Base-by-base conservation (phyloP, 1,139 yeast genomes). In the Saccharomyces pastorianus region DNA sequence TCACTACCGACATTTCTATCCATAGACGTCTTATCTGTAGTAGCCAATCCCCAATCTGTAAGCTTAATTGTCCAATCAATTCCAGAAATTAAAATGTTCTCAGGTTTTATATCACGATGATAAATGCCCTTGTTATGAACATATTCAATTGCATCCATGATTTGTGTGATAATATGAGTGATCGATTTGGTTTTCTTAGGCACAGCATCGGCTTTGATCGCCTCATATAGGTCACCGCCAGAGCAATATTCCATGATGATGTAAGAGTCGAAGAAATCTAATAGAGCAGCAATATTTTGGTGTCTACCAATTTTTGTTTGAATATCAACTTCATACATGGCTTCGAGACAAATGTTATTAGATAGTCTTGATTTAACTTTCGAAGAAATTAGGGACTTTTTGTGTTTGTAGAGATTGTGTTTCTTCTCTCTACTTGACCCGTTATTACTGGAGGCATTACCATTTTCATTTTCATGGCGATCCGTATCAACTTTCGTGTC, bases 1-100 rank as follows among this genome's bases (percentile, higher is more conserved):
- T 91, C 97, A 51, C 93, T 84, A 26, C 99, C 99, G 56, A 91
- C 88, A 60, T 91, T 96, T 69, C 90, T 88, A 64, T 91, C 97
- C 47, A 80, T 72, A 63, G 90, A 84, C 48, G 73, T 72, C 52
- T 74, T 73, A 31, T 78, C 74, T 17, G 86, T 82, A 2, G 97
- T 85, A 2, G 96, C 96, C 64, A 89, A 76, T 2, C 96, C 96
- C 93, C 96, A 89, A 72, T 89, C 96, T 55, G 96, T 88, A 53
- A 89, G 74, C 67, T 88, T 88, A 63, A 89, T 83, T 31, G 85
- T 76, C 87, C 88, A 84, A 64, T 88, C 93, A n/a, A 65, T 66
- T 56, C 85, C 84, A 48, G 85, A 77, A 59, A 89, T 84, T 65
- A 89, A 76, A 50, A 89, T 85, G 70, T 89, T 89, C 67, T 89